Conservation (phyloP, 768 basidiomycete species). For the Gyrodon lividus region DNA sequence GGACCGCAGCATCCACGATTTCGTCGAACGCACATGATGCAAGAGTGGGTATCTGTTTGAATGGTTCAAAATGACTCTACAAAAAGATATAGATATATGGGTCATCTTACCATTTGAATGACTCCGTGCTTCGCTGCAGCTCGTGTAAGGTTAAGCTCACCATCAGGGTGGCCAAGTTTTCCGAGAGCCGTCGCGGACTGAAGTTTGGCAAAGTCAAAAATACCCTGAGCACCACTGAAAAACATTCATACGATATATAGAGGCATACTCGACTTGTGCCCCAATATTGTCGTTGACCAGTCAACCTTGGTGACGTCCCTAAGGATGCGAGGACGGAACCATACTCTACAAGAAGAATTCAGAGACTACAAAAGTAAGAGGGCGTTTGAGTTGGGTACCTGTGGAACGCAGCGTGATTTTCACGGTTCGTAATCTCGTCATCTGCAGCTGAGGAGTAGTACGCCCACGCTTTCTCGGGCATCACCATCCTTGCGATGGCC, state of each 20-base stretch:
- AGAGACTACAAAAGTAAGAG: background rate
- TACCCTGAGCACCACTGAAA: background rate
- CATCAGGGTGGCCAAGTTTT: constrained; percentile 94
- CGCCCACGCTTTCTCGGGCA: constrained; percentile 91
- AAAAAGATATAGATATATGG: background rate
- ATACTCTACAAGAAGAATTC: constrained; percentile 49
- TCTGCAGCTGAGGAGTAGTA: constrained; percentile 97
- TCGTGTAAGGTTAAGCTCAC: constrained; percentile 86
- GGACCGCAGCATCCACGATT: constrained; percentile 80
- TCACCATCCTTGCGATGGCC: constrained; percentile 80
- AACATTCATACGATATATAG: constrained; percentile 64
- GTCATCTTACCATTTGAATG: constrained; percentile 62
- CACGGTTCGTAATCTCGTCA: constrained; percentile 87
- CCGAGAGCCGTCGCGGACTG: constrained; percentile 85
- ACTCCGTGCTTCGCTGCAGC: constrained; percentile 80
- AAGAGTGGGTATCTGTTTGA: constrained; percentile 82
- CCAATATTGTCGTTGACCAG: constrained; percentile 81
- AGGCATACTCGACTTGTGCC: constrained; percentile 71
- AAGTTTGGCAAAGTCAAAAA: constrained; percentile 6
- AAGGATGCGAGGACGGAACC: constrained; percentile 88
- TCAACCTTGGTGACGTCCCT: constrained; percentile 86
- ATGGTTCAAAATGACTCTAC: background rate
- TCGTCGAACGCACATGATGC: constrained; percentile 97
- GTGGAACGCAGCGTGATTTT: constrained; percentile 91
- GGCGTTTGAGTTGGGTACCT: constrained; percentile 43